A percentile compares a stretch with the other conserved stretches of the same genome.
phyloP scores from a whole-genome alignment of 108 stramenopile species.

The Phaeodactylum tricornutum region DNA sequence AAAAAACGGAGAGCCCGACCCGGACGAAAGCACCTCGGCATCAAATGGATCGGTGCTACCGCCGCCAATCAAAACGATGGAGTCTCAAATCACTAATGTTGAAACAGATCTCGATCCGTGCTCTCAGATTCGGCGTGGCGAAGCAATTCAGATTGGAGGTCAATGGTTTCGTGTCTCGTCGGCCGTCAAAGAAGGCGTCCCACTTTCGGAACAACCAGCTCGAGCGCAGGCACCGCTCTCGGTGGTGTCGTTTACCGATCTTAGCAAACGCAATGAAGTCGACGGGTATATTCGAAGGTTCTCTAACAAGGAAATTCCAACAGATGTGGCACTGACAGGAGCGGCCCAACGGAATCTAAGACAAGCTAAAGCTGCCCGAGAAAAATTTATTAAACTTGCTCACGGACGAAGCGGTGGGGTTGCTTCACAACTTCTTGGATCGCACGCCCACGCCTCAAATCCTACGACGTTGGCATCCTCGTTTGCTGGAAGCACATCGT shows the following conservation, averaged over 20 bases:
- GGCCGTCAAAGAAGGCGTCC: conserved; percentile 46
- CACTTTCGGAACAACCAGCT: conserved; percentile 56
- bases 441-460: conserved; percentile 56
- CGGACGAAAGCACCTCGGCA: too few relatives aligned
- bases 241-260: conserved; percentile 48
- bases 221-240: conserved; percentile 69
- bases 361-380: conserved; percentile 56
- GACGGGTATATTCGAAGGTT: conserved; percentile 74
- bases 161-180: conserved; percentile 77
- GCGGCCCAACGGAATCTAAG: conserved; percentile 37
- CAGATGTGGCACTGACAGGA: conserved; percentile 39
- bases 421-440: conserved; percentile 43
- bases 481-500: conserved; percentile 12
- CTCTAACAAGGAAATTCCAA: conserved; percentile 39
- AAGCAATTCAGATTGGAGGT: conserved; percentile 67
- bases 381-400: conserved; percentile 43
- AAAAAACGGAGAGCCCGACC: too few relatives aligned
- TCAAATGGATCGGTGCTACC: too few relatives aligned
- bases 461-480: conserved; percentile 44
- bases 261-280: conserved; percentile 60
- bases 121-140: conserved; percentile 67
- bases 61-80: too few relatives aligned
- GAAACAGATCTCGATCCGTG: conserved; percentile 60
- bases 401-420: conserved; percentile 35
- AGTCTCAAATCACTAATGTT: conserved; percentile 21